phyloP scores from a whole-genome alignment of 2,329 filamentous ascomycete genomes.

The Scortechinia acanthostroma region DNA sequence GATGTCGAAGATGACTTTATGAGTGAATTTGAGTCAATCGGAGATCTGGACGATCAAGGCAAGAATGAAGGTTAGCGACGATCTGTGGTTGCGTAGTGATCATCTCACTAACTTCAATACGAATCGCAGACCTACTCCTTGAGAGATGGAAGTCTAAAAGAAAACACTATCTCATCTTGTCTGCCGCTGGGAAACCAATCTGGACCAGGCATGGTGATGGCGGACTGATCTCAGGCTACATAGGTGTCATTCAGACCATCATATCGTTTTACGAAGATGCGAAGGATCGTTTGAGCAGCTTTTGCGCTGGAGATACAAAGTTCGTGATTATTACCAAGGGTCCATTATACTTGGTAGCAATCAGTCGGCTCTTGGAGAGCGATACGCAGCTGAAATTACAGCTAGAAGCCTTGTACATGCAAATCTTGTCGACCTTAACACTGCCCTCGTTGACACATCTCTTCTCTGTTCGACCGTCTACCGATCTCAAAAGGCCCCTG shows the following conservation, averaged over 20 bases:
- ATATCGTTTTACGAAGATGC: slow-evolving; percentile 90
- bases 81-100: slow-evolving; percentile 73
- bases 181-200: slow-evolving; percentile 91
- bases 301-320: slow-evolving; percentile 77
- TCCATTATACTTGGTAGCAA: slow-evolving; percentile 85
- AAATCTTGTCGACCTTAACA: slow-evolving; percentile 91
- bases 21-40: neutral
- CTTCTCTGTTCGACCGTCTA: slow-evolving; percentile 85
- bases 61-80: slow-evolving; percentile 55
- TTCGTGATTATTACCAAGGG: slow-evolving; percentile 83
- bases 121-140: slow-evolving; percentile 51
- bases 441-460: slow-evolving; percentile 79
- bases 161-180: slow-evolving; percentile 95
- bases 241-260: slow-evolving; percentile 92
- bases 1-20: slow-evolving; percentile 2
- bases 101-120: slow-evolving; percentile 33
- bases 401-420: slow-evolving; percentile 92
- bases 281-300: slow-evolving; percentile 71
- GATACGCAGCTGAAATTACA: slow-evolving; percentile 81
- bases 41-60: neutral
- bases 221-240: slow-evolving; percentile 82
- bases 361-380: slow-evolving; percentile 86
- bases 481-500: slow-evolving; percentile 80
- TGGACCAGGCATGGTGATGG: slow-evolving; percentile 93
- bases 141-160: slow-evolving; percentile 80